A percentile compares a stretch with the other conserved stretches of the same genome.
These are phyloP conservation scores for Debaryomyces robertsiae DNA, from an alignment of 1,139 yeast genomes.

Conservation along the genomic window DNA sequence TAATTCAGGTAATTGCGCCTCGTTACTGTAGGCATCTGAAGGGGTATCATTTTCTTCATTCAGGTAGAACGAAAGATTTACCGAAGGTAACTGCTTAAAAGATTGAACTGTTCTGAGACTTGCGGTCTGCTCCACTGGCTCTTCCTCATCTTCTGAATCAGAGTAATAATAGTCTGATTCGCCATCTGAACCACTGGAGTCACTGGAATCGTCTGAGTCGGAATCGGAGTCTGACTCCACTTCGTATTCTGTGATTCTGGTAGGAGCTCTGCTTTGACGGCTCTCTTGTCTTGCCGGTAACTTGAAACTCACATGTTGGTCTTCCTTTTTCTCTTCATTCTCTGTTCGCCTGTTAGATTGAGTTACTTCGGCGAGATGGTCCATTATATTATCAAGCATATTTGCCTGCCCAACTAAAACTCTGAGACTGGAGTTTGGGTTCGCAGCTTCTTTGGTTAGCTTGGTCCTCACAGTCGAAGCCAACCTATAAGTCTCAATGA, in stretches of 20 bases:
- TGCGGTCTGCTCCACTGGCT: conserved; percentile 9
- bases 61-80: conserved; percentile 22
- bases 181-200: conserved; percentile 19
- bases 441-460: conserved; percentile 65
- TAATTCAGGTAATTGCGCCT: conserved; percentile 28
- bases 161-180: conserved; percentile 36
- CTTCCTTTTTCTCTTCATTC: background rate
- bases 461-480: conserved; percentile 72
- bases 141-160: conserved; percentile 28
- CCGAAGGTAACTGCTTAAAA: conserved; percentile 27
- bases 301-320: conserved; percentile 11
- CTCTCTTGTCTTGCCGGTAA: conserved; percentile 9
- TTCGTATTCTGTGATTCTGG: conserved; percentile 40
- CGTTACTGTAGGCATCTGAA: conserved; percentile 11
- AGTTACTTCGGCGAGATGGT: conserved; percentile 41
- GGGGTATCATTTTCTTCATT: conserved; percentile 18
- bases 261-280: conserved; percentile 12
- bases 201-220: conserved; percentile 22
- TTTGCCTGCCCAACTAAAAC: conserved; percentile 75
- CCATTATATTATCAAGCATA: conserved; percentile 70
- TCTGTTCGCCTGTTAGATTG: conserved; percentile 26
- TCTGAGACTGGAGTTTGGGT: conserved; percentile 61
- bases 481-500: conserved; percentile 62
- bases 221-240: conserved; percentile 34
- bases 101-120: conserved; percentile 5